phyloP scores from a whole-genome alignment of 371 early-diverging fungal species.

The Mucor racemosus region DNA sequence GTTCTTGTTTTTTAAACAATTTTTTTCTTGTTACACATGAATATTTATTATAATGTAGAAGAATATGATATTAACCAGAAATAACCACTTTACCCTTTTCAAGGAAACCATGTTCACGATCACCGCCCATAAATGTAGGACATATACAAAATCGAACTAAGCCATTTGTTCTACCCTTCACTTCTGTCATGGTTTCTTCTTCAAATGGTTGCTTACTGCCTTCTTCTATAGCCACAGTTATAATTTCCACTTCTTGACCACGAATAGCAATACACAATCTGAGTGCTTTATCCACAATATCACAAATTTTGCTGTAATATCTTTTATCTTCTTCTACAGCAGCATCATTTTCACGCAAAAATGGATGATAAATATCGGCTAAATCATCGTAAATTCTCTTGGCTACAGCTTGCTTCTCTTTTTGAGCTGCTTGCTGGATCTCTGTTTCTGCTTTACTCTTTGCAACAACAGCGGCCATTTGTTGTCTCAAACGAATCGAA shows the following conservation, averaged over 20 bases:
- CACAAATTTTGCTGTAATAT: constrained; percentile 49
- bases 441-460: constrained; percentile 51
- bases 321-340: constrained; percentile 44
- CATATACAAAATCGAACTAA: constrained; percentile 42
- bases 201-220: constrained; percentile 46
- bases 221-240: constrained; percentile 48
- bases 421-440: constrained; percentile 48
- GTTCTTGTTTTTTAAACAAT: not conserved
- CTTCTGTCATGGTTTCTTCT: constrained; percentile 48
- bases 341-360: constrained; percentile 47
- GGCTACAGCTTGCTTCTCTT: constrained; percentile 39
- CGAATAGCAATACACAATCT: constrained; percentile 61
- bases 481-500: constrained; percentile 62
- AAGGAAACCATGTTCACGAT: constrained; percentile 49
- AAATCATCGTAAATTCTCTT: constrained; percentile 49
- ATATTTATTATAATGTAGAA: not conserved
- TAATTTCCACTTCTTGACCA: constrained; percentile 62
- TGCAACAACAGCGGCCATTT: constrained; percentile 60
- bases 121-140: constrained; percentile 43
- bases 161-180: constrained; percentile 37
- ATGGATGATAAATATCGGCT: constrained; percentile 50
- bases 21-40: constrained; percentile 1
- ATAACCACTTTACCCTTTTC: constrained; percentile 57
- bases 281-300: constrained; percentile 60
- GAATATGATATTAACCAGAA: constrained; percentile 11